Conservation (phyloP, 73 alveolate species). For the Uronychia setigera region DNA sequence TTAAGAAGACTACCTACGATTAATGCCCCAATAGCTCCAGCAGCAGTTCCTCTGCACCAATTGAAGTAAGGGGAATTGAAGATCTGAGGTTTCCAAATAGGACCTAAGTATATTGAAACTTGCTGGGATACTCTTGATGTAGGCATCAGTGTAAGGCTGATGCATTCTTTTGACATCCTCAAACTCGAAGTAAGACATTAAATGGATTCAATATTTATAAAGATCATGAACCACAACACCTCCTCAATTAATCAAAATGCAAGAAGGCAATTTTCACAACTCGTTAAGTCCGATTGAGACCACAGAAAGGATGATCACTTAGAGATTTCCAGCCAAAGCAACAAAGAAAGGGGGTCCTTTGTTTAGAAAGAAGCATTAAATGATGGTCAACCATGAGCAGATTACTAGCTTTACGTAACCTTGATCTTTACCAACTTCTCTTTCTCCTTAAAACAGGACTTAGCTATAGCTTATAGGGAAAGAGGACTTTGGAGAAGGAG, state of each 20-base stretch:
- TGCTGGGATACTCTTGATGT: slow-evolving; percentile 16
- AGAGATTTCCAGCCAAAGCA: background rate
- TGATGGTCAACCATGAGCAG: no score
- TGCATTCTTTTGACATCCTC: slow-evolving; percentile 70
- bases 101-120: slow-evolving; percentile 27
- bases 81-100: slow-evolving; percentile 56
- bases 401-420: no score
- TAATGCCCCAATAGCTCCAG: slow-evolving; percentile 16
- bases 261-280: background rate
- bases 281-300: background rate
- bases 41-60: slow-evolving; percentile 47
- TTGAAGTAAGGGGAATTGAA: slow-evolving; percentile 32
- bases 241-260: slow-evolving; percentile 10
- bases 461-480: no score
- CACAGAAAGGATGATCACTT: background rate
- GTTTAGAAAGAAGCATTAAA: no score
- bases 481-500: no score
- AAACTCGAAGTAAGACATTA: slow-evolving; percentile 63
- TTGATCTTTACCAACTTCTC: no score
- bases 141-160: slow-evolving; percentile 68
- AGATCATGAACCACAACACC: background rate
- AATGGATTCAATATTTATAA: background rate
- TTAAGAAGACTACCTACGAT: slow-evolving; percentile 17
- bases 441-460: no score
- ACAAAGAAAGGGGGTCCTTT: no score